Evolutionary conservation across 192 early-diverging fungal species (phyloP), one percentile per base, ranked within the genome.

Genomic region (Chytriomyces hyalinus): DNA sequence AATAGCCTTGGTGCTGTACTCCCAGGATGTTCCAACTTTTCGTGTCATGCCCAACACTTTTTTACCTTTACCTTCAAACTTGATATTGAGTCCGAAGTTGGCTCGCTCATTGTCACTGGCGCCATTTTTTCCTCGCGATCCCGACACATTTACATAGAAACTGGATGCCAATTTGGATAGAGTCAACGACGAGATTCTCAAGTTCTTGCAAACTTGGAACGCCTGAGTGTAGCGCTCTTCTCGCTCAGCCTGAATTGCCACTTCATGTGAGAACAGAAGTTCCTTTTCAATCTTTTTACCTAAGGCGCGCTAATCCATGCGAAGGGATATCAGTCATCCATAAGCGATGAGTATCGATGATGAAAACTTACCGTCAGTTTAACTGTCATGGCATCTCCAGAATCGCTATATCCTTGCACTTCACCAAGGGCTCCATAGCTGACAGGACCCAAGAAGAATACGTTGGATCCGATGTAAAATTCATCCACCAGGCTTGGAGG

Each of bases 31-130:
- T 24, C 91, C 89, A 4, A 78, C 73, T 76, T 97, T 96, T 57
- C 90, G 85, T 6, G 95, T 90, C 79, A 96, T 97, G 2, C 96
- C 97, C 5, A 94, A 70, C 0, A 95, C 97, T 78, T 97, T 97
- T 65, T 92, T 87, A 60, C 90, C 87, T 77, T 93, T 92, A 7
- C 86, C 87, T 62, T 97, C 96, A 78, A 96, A 97, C 76, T 98
- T 97, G 63, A 99, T 86, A 73, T 92, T 92, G 46, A 99, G 85
- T 2, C 97, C 97, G 43, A 97, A 76, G 65, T 95, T 94, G 43
- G 66, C 75, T 26, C 85, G 80, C 22, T 90, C 85, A 45, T 92
- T 89, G 53, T 57, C 53, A 20, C 20, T 20, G 3, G 84, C 81
- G 11, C 76, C 75, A 64, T 87, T 87, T 67, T 43, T 43, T 15